Percentiles rank a stretch among this genome's conserved stretches.
Evolutionary conservation across 495 filamentous ascomycete species (phyloP).

Genomic region (Extremus antarcticus): DNA sequence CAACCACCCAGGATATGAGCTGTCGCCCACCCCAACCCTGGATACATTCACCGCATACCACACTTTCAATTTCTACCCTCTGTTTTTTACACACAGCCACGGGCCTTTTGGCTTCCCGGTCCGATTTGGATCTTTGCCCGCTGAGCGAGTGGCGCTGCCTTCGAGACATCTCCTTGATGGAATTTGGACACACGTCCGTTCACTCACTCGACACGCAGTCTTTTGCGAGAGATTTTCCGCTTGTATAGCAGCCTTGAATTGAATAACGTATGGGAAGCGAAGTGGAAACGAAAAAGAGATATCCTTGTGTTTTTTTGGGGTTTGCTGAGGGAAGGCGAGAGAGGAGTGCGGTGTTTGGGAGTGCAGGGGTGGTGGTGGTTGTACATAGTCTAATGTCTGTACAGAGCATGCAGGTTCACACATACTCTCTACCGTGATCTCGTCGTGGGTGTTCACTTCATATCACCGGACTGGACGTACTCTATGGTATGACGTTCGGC

Average conservation of each 20-base stretch:
- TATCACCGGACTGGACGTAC: no score
- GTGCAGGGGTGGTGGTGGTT: conserved; percentile 31
- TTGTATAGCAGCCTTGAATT: background rate
- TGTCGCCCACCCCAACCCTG: no score
- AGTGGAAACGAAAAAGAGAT: background rate
- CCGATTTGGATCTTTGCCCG: background rate
- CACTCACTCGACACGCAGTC: background rate
- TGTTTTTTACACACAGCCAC: background rate
- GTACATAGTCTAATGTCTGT: background rate
- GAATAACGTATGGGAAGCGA: background rate
- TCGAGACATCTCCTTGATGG: background rate
- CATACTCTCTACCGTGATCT: background rate
- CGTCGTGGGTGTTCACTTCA: background rate
- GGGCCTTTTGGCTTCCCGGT: no score
- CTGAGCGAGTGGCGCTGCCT: background rate
- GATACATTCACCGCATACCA: background rate
- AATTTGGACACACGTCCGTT: background rate
- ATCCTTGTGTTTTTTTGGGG: background rate
- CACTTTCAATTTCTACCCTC: background rate
- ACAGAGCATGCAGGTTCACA: background rate
- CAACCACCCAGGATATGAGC: conserved; percentile 8
- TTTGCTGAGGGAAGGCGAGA: conserved; percentile 3
- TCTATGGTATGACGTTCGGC: no score
- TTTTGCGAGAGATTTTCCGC: background rate
- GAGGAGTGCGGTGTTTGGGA: conserved; percentile 26